These are phyloP conservation scores for Starmerella kuoi DNA, from an alignment of 805 yeast genomes.

Conservation along the genomic window DNA sequence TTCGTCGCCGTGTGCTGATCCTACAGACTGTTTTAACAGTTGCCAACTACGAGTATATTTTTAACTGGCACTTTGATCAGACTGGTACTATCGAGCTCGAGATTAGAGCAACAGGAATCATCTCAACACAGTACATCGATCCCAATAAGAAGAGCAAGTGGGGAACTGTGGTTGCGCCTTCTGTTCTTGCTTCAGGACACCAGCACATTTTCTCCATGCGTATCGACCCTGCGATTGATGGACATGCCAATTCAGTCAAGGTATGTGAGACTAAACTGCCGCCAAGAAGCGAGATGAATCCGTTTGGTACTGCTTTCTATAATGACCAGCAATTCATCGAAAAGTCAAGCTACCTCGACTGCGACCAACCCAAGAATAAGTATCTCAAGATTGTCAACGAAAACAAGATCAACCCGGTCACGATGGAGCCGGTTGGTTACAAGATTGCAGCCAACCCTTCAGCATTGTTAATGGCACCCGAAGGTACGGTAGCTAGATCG, in stretches of 20 bases:
- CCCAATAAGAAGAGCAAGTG: constrained; percentile 51
- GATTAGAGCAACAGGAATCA: constrained; percentile 74
- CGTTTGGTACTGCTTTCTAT: constrained; percentile 57
- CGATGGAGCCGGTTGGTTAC: constrained; percentile 63
- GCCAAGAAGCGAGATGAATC: constrained; percentile 44
- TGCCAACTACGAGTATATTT: constrained; percentile 68
- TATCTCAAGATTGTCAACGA: constrained; percentile 64
- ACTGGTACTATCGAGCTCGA: constrained; percentile 67
- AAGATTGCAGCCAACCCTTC: constrained; percentile 61
- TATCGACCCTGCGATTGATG: constrained; percentile 71
- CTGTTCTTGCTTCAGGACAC: constrained; percentile 71
- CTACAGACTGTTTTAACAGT: constrained; percentile 74
- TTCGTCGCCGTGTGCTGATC: constrained; percentile 66
- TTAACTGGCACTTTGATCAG: constrained; percentile 60
- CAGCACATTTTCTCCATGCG: constrained; percentile 71
- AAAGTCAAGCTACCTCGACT: constrained; percentile 57
- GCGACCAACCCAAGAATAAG: constrained; percentile 64
- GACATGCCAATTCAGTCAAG: constrained; percentile 60
- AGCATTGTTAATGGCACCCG: constrained; percentile 59
- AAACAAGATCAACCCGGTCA: constrained; percentile 51
- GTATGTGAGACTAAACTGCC: constrained; percentile 58
- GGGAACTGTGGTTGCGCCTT: constrained; percentile 67
- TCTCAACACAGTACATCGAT: constrained; percentile 74
- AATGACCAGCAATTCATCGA: constrained; percentile 53
- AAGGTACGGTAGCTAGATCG: constrained; percentile 48